Evolutionary conservation across 208 protist genomes (phyloP), one percentile per base, ranked within the genome.

Genomic region (Trypanosoma brucei): DNA sequence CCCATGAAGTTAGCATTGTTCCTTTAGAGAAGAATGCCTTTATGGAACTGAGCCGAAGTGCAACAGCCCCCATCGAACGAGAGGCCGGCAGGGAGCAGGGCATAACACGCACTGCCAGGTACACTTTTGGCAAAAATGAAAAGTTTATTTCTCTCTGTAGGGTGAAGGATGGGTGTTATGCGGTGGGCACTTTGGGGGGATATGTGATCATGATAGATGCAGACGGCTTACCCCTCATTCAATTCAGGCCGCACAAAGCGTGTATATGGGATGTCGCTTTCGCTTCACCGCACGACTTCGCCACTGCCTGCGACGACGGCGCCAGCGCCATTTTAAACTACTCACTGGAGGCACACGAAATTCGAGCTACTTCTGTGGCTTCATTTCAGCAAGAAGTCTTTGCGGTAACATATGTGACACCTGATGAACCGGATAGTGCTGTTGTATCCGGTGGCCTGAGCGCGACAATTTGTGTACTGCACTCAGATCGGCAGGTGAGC

Each of bases 381-480:
- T 91, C 84, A 30, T 92, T 94, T 69, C 88, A 94, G 56, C 87
- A 79, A 68, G 88, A 94, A 71, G 88, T 92, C 8, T 94, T 94
- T 50, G 85, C 88, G 42, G 88, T 94, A 46, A 90, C 85, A 7
- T 94, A 94, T 64, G 78, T 79, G 1, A 77, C 88, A 58, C 59
- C 65, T 14, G 78, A 68, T 39, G 85, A 94, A 62, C 73, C 85
- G 37, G 84, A 50, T 70, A 92, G 85, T 60, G 76, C 81, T 3
- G 88, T 94, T 62, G 70, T 94, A 3, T 94, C 88, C 30, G 88
- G 88, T 35, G 88, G 88, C 13, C 68, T 94, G 36, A 92, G 85
- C 72, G 80, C 85, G 0, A 94, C 83, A 3, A 87, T 94, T 22
- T 94, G 85, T 66, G 82, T 92, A 3, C 76, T 94, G 39, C 88